phyloP scores from a whole-genome alignment of 1,284 basidiomycete genomes.

The Ceratobasidium papillatum region DNA sequence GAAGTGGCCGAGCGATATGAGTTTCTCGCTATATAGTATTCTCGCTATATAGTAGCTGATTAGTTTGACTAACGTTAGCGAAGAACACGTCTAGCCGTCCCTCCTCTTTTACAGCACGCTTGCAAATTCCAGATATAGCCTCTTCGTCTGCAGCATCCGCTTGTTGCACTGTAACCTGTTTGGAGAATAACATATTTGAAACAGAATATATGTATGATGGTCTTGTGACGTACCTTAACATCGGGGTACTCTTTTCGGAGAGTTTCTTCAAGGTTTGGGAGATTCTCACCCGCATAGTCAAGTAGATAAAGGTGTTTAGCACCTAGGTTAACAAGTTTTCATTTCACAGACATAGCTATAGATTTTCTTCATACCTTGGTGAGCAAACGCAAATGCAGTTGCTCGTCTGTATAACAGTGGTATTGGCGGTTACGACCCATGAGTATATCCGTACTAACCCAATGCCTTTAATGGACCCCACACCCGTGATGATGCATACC shows the following conservation, averaged over 20 bases:
- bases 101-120: slow-evolving; percentile 78
- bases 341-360: background rate
- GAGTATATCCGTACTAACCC: slow-evolving; percentile 62
- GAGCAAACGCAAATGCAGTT: slow-evolving; percentile 76
- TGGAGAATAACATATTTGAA: too few species aligned
- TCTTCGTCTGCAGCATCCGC: slow-evolving; percentile 86
- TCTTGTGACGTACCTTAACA: slow-evolving; percentile 67
- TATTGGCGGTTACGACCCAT: background rate
- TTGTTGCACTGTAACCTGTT: slow-evolving; percentile 71
- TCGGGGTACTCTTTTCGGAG: slow-evolving; percentile 76
- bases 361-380: slow-evolving; percentile 67
- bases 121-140: slow-evolving; percentile 74
- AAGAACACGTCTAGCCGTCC: slow-evolving; percentile 92
- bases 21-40: too few species aligned
- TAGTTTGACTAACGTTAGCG: slow-evolving; percentile 73
- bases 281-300: slow-evolving; percentile 76
- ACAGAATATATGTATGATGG: background rate
- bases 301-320: slow-evolving; percentile 85
- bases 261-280: slow-evolving; percentile 74
- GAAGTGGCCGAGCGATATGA: background rate
- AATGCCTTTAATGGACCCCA: slow-evolving; percentile 83
- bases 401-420: slow-evolving; percentile 62
- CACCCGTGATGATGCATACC: slow-evolving; percentile 92
- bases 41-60: background rate
- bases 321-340: slow-evolving; percentile 58